Percentiles rank a stretch among this genome's conserved stretches.
phyloP scores from a whole-genome alignment of 2,329 filamentous ascomycete genomes.

The Aspergillus quadrilineatus region DNA sequence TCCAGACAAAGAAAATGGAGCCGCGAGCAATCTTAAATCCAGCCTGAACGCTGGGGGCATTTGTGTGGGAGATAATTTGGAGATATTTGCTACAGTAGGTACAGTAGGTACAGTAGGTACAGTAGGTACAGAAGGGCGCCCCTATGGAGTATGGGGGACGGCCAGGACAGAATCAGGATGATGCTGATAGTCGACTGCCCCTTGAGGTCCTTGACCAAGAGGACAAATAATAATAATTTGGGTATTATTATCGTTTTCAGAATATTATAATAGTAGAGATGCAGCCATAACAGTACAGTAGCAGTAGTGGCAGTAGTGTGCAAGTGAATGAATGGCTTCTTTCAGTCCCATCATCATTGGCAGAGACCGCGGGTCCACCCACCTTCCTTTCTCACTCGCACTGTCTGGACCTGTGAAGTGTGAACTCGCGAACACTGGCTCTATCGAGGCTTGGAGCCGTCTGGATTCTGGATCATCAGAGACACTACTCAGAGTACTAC shows the following conservation, averaged over 20 bases:
- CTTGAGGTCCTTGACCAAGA: not conserved
- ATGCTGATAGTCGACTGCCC: not conserved
- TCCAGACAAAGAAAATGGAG: constrained; percentile 20
- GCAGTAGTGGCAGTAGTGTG: no score
- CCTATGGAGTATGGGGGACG: not conserved
- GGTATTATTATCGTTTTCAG: not conserved
- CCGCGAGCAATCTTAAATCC: constrained; percentile 18
- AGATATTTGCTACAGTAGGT: not conserved
- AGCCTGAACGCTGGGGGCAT: constrained; percentile 6
- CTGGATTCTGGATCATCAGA: not conserved
- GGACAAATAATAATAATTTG: not conserved
- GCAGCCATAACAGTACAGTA: not conserved
- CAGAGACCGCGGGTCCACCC: not conserved
- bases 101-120: no score
- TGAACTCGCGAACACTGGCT: no score
- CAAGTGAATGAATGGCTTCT: not conserved
- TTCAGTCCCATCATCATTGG: not conserved
- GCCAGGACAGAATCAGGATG: not conserved
- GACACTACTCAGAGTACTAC: not conserved
- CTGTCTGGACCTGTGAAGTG: not conserved
- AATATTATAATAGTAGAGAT: not conserved
- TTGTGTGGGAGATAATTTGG: not conserved
- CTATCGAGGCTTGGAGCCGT: not conserved
- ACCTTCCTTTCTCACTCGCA: not conserved
- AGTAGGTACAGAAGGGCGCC: no score